Evolutionary conservation across 106 monocot species (phyloP), one percentile per base, ranked within the genome.

Genomic region (Allium cepa): DNA sequence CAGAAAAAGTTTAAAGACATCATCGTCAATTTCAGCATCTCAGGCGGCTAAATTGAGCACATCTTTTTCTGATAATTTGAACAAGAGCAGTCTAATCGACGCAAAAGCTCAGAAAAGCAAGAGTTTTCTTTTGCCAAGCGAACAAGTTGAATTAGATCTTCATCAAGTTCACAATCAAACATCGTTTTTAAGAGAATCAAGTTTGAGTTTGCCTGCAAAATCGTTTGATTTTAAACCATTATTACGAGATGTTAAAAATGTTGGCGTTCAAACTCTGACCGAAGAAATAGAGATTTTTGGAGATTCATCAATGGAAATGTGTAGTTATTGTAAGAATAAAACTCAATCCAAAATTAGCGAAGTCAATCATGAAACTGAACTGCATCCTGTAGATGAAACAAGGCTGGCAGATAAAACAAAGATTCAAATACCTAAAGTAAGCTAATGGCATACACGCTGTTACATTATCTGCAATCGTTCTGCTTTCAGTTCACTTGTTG

Each of bases 121-220:
- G 17, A 80, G 50, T 68, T 76, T 49, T 13, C 26, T 68, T 57
- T 59, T 51, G 73, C 74, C 81, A 74, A 73, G 88, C 65, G 86
- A 86, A 53, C 72, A 83, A 10, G 79, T 99, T 11, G 99, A 77
- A 68, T 77, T 79, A 56, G 93, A 93, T 73, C 79, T 99, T 15
- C 79, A 75, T 18, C 89, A 70, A 36, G 99, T 92, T 69, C 93
- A 81, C 18, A 82, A 78, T 53, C 77, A 73, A 47, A 81, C 53
- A 52, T 70, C 76, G 18, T 62, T 78, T 68, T 49, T 79, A 50
- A 83, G 90, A 55, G 79, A 77, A 70, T 82, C 90, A 27, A 81
- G 72, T 62, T 77, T 93, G 62, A 81, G 79, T 53, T 82, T 87
- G 67, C 72, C 82, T 69, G 68, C 84, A 49, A 85, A 74, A 70